Base-by-base conservation (phyloP, 441 rosid genomes). In the Syzygium syzygioides region DNA sequence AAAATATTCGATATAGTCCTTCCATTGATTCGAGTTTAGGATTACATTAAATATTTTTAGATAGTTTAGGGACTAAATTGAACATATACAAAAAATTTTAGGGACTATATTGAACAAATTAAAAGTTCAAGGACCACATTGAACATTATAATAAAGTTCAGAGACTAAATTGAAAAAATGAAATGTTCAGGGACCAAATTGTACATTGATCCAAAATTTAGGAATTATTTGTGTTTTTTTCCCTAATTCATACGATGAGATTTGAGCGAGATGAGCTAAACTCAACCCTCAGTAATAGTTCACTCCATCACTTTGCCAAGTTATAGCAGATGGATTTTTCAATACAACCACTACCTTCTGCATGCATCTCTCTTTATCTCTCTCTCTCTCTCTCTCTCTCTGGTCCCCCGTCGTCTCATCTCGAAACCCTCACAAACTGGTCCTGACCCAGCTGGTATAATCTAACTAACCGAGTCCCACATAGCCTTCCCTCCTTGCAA, bases 361-460 rank as follows among this genome's bases (percentile, higher is more conserved):
- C 26, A 92, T 89, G 91, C 87, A 88, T 30, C 88, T 55, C 90
- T 87, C 55, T 45, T 25, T 45, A 12, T 86, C 48, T 86, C 87
- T 79, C 71, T 71, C 62, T 86, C 86, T 25, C 48, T 41, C 54
- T 57, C 86, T 89, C 85, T 90, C 89, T 89, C 84, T 86, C 28
- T 76, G 79, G 87, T 85, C 71, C 76, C 85, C 87, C 83, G 87
- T 79, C 54, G 60, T 50, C 89, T 25, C 83, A 37, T 45, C 83
- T 76, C 83, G 52, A 76, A 76, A 37, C 52, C 83, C 83, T 76
- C 26, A 41, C 52, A 76, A 20, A 23, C 83, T 37, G 83, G 83
- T 76, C 83, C 83, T 76, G 50, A 76, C 52, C 83, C 83, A 76
- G 83, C 83, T 76, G 52, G 83, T 76, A 1, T 8, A 30, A 64